Evolutionary conservation across 2,329 filamentous ascomycete genomes (phyloP).

Genomic region (Penicillium sp.): DNA sequence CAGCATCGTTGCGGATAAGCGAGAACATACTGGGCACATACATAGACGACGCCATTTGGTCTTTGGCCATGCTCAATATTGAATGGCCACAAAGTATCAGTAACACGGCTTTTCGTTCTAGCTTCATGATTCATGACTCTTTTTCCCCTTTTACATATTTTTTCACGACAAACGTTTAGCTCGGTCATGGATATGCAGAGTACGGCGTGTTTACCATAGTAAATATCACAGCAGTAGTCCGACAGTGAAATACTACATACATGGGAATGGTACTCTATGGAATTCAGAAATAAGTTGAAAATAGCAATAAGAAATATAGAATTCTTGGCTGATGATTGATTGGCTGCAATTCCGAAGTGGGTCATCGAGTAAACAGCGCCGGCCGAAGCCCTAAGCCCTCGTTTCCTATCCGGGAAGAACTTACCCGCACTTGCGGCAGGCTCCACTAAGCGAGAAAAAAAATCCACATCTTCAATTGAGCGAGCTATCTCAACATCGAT

Average conservation of each 20-base stretch:
- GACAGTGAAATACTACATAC: too few species aligned
- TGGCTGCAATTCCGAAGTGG: background rate
- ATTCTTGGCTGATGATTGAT: background rate
- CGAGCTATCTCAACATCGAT: constrained; percentile 20
- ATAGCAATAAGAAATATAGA: too few species aligned
- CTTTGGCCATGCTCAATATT: background rate
- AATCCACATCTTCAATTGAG: constrained; percentile 30
- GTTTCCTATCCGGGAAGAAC: constrained; percentile 8
- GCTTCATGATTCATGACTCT: background rate
- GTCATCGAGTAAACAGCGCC: background rate
- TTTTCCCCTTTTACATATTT: background rate
- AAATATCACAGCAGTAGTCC: background rate
- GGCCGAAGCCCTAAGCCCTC: constrained; percentile 13
- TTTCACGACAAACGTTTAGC: background rate
- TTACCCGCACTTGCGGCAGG: constrained; percentile 8
- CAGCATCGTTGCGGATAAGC: constrained; percentile 17
- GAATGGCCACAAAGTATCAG: background rate
- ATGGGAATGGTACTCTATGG: too few species aligned
- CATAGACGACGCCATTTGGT: constrained; percentile 10
- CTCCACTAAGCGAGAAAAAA: constrained; percentile 39
- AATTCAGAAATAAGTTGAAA: too few species aligned
- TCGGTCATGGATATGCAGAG: background rate
- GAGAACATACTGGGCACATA: constrained; percentile 15
- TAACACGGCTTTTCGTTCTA: background rate
- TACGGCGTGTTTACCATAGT: background rate